Conservation (phyloP, 2,329 filamentous ascomycete genomes). For the Colletotrichum melonis region DNA sequence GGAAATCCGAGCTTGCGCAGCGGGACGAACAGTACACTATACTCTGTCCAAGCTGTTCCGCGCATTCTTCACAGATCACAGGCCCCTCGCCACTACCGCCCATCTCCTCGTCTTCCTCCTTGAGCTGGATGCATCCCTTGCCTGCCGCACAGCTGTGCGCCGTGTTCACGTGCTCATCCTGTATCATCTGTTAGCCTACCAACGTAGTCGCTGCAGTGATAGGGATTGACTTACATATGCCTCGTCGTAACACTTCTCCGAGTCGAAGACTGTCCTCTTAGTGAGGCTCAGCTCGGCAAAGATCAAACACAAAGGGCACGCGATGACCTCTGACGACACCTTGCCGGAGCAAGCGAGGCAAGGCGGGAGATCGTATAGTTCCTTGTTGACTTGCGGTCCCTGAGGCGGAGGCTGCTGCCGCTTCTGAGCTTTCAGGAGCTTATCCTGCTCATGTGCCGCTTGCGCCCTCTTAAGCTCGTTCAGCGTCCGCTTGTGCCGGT, state of each 20-base stretch:
- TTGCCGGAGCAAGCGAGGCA: slow-evolving; percentile 52
- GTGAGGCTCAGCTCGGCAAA: slow-evolving; percentile 50
- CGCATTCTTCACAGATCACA: slow-evolving; percentile 56
- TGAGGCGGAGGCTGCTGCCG: slow-evolving; percentile 43
- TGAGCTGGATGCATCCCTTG: slow-evolving; percentile 51
- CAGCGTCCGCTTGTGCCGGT: slow-evolving; percentile 51
- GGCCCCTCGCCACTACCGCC: slow-evolving; percentile 41
- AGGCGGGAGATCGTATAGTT: slow-evolving; percentile 50
- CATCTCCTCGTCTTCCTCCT: slow-evolving; percentile 55
- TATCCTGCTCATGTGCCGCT: slow-evolving; percentile 57
- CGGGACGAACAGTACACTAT: slow-evolving; percentile 55
- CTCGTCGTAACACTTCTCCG: slow-evolving; percentile 52
- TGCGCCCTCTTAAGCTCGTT: slow-evolving; percentile 61
- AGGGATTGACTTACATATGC: slow-evolving; percentile 51
- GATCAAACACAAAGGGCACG: slow-evolving; percentile 59
- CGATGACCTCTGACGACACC: slow-evolving; percentile 50
- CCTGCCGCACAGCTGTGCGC: slow-evolving; percentile 56
- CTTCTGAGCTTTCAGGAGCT: slow-evolving; percentile 50
- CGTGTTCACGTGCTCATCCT: slow-evolving; percentile 52
- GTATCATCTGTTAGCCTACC: slow-evolving; percentile 1
- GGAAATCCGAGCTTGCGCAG: slow-evolving; percentile 56
- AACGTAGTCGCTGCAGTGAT: background rate
- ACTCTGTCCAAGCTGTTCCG: slow-evolving; percentile 47
- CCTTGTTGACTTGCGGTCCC: slow-evolving; percentile 42
- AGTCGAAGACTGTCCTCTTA: slow-evolving; percentile 57